Evolutionary conservation across 1,139 yeast genomes (phyloP), one percentile per base, ranked within the genome.

Genomic region (Candida buenavistaensis): DNA sequence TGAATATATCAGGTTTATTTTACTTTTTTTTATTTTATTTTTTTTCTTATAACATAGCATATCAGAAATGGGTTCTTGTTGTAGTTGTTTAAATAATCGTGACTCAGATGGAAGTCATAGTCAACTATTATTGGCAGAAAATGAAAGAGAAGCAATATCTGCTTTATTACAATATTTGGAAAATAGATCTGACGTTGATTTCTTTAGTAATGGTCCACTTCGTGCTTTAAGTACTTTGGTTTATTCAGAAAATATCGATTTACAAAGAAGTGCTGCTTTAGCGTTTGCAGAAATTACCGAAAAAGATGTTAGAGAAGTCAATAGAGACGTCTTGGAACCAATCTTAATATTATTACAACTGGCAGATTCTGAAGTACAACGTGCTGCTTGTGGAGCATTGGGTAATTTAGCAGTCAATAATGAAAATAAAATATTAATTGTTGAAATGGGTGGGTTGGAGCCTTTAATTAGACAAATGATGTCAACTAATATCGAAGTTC

Each of bases 251-350:
- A 92, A 92, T 56, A 79, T 92, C 48, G 97, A 92, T 57, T 74
- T 92, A 41, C 97, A 92, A 62, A 79, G 98, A 54, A 86, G 96
- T 58, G 99, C 99, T 3, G 98, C 98, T 6, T 73, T 92, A 50
- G 98, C 98, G 9, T 92, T 92, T 71, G 98, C 98, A 8, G 99
- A 92, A 62, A 90, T 94, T 39, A 92, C 99, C 28, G 98, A 92
- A 57, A 94, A 92, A 60, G 95, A 86, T 54, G 92, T 90, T 26
- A 76, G 95, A 45, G 87, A 94, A 33, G 97, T 92, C 22, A 82
- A 84, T 49, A 72, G 95, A 42, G 95, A 88, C 47, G 97, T 92
- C 3, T 70, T 92, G 48, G 97, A 92, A 57, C 98, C 98, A 30
- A 89, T 92, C 33, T 71, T 92, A 41, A 86, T 89, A 35, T 72